Evolutionary conservation across 345 rosid species (phyloP), one percentile per base, ranked within the genome.

Genomic region (Garcia nutans): DNA sequence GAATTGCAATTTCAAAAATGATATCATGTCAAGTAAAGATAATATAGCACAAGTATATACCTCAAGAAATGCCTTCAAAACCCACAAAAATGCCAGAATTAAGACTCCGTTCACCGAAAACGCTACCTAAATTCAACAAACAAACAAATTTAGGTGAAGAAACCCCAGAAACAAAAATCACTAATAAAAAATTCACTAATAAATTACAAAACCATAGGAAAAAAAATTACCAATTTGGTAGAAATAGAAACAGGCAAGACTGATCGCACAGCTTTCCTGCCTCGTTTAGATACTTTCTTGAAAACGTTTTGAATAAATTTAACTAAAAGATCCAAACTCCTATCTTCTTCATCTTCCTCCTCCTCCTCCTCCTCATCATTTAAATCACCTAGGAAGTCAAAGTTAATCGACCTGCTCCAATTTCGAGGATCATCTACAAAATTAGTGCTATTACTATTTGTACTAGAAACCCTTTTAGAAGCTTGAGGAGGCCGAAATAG

Each of bases 21-120:
- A 23, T 19, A 67, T n/a, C n/a, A 44, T 19, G 10, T 23, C 23
- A 2, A 26, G 10, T 10, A 66, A 31, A 31, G 33, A 31, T 31
- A 31, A 31, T 31, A 31, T 31, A 31, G 33, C 33, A 31, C 33
- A 31, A 31, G 37, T 33, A 5, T 33, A n/a, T 85, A 91, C 98
- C 97, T 92, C 97, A 66, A 94, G 97, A 85, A 94, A 91, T 47
- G 97, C 98, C 83, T 90, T 94, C 85, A 90, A 76, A 72, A 94
- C 77, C 98, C 98, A 91, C 84, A 94, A 76, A 80, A 94, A 91
- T 8, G 97, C 88, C 81, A 91, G 90, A 70, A 91, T 70, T 28
- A 94, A 83, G 60, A 92, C 93, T 41, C 97, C 98, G 69, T 91
- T 89, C 47, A 95, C 99, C 1, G 97, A 89, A 81, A 95, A 95